Percentiles rank a stretch among this genome's conserved stretches.
Conservation (phyloP, 768 basidiomycete species). For the Collybiopsis confluens region DNA sequence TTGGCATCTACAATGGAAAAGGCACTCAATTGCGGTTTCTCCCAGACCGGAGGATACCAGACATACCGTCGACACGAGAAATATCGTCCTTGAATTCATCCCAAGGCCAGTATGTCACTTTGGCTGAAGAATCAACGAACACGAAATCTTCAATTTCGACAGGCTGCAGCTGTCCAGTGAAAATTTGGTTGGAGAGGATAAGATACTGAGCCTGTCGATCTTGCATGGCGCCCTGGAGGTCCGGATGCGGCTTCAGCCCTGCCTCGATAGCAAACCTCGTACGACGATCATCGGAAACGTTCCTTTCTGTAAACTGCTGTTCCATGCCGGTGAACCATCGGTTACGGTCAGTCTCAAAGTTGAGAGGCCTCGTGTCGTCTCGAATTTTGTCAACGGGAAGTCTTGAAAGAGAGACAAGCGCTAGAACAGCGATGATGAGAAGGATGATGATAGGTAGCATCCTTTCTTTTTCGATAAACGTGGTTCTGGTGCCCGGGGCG, state of each 20-base stretch:
- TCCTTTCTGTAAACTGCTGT: background rate
- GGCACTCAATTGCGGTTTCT: too few relatives aligned
- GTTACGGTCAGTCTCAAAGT: background rate
- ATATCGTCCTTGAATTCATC: conserved; percentile 1
- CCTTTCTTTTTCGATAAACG: too few relatives aligned
- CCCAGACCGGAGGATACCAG: background rate
- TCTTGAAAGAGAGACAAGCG: too few relatives aligned
- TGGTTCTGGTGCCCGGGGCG: too few relatives aligned
- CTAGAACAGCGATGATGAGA: too few relatives aligned
- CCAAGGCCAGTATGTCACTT: background rate
- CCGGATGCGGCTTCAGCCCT: background rate
- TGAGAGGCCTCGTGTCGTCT: too few relatives aligned
- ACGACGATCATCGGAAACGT: background rate
- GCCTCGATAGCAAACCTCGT: background rate
- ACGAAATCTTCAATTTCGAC: background rate
- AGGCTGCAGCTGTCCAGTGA: too few relatives aligned
- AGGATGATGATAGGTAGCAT: too few relatives aligned
- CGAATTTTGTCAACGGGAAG: too few relatives aligned
- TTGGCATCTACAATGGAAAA: background rate
- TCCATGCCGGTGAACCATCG: background rate
- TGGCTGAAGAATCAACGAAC: background rate
- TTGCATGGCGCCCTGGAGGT: background rate
- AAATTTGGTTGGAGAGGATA: background rate
- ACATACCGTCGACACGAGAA: background rate
- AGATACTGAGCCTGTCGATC: background rate